phyloP scores from a whole-genome alignment of 208 protist genomes.

The Herpetomonas samuelpessoai region DNA sequence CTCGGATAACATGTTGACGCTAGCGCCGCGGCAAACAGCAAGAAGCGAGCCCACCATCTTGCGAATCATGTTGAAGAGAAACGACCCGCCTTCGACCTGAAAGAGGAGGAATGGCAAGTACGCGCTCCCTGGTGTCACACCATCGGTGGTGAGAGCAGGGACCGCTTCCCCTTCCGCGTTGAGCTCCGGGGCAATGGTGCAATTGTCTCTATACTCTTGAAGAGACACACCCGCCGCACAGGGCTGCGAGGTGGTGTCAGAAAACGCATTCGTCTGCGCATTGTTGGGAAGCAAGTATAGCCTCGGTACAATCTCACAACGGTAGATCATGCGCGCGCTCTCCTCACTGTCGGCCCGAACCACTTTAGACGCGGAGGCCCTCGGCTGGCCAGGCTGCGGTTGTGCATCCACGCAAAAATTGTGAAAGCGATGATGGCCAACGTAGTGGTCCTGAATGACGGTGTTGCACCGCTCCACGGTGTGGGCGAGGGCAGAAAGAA shows the following conservation, averaged over 20 bases:
- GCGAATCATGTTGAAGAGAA: constrained; percentile 90
- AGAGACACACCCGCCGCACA: neutral
- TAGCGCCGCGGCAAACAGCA: constrained; percentile 57
- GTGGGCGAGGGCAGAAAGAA: constrained; percentile 12
- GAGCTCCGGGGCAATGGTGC: neutral
- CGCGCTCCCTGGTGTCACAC: constrained; percentile 1
- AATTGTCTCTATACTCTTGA: neutral
- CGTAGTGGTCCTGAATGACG: constrained; percentile 36
- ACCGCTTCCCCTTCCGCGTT: too few species aligned
- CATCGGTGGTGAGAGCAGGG: neutral
- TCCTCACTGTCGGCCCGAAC: constrained; percentile 58
- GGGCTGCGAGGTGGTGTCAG: too few species aligned
- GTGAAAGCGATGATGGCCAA: constrained; percentile 78
- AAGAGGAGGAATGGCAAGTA: constrained; percentile 70
- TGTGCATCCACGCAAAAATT: constrained; percentile 79
- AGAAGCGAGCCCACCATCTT: constrained; percentile 77
- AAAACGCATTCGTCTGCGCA: neutral
- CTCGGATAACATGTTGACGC: constrained; percentile 38
- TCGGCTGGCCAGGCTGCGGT: constrained; percentile 19
- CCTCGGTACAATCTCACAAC: constrained; percentile 58
- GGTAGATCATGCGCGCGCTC: constrained; percentile 61
- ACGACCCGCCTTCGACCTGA: constrained; percentile 82
- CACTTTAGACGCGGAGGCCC: constrained; percentile 6
- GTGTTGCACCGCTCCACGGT: constrained; percentile 41
- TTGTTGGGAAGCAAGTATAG: constrained; percentile 51